phyloP scores from a whole-genome alignment of 176 grass and related monocot genomes.

The Phyllostachys edulis region DNA sequence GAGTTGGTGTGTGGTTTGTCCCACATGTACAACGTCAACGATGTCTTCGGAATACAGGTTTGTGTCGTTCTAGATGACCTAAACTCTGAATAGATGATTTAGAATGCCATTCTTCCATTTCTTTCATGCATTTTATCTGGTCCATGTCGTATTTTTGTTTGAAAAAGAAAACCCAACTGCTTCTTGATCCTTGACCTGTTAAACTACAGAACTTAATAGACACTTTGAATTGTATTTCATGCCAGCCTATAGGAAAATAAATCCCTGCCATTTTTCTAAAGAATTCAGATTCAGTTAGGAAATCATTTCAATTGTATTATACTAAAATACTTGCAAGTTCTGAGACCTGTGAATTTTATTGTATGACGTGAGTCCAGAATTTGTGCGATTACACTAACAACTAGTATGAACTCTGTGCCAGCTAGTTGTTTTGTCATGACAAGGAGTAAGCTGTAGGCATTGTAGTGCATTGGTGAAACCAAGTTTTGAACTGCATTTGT shows the following conservation, averaged over 20 bases:
- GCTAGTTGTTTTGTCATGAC: constrained; percentile 21
- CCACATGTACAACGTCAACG: constrained; percentile 82
- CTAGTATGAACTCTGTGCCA: constrained; percentile 15
- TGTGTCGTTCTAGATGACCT: constrained; percentile 31
- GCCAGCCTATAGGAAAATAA: not conserved
- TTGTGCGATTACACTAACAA: not conserved
- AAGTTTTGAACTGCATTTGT: not conserved
- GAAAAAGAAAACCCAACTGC: not conserved
- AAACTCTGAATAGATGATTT: not conserved
- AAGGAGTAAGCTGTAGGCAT: not conserved
- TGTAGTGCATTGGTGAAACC: not conserved
- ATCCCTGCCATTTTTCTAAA: not conserved
- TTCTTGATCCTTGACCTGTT: constrained; percentile 14
- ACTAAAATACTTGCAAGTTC: constrained; percentile 7
- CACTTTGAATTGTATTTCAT: not conserved
- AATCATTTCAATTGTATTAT: constrained; percentile 18
- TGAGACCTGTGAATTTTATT: not conserved
- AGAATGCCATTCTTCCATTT: not conserved
- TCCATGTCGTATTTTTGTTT: not conserved
- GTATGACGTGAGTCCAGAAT: not conserved
- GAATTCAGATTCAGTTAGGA: not conserved
- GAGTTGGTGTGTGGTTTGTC: constrained; percentile 92
- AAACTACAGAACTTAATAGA: not conserved
- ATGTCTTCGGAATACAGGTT: constrained; percentile 87
- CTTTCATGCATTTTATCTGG: not conserved